phyloP scores from a whole-genome alignment of 23 red algal genomes.

The Agarophyton chilense region DNA sequence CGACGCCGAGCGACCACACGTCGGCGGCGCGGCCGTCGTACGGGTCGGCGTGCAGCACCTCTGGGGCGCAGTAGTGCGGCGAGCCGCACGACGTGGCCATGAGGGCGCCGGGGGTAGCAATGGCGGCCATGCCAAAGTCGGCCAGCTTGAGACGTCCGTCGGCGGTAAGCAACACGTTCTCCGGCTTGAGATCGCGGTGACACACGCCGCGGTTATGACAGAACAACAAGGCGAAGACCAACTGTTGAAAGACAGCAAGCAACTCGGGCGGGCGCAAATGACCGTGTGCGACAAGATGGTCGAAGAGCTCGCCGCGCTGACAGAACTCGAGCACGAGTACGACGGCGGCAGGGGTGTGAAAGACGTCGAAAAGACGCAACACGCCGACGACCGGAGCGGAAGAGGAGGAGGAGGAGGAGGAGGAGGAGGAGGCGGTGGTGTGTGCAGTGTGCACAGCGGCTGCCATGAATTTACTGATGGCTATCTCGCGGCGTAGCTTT shows the following conservation, averaged over 20 bases:
- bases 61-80: constrained; percentile 95
- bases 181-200: constrained; percentile 95
- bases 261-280: constrained; percentile 69
- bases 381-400: constrained; percentile 21
- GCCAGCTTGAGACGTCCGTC: constrained; percentile 71
- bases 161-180: constrained; percentile 78
- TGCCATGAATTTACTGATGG: constrained; percentile 85
- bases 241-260: constrained; percentile 73
- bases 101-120: constrained; percentile 62
- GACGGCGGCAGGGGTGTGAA: constrained; percentile 48
- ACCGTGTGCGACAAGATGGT: constrained; percentile 63
- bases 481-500: constrained; percentile 97
- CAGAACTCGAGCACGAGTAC: constrained; percentile 88
- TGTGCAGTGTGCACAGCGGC: background rate
- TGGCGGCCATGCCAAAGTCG: constrained; percentile 83
- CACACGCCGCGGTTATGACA: constrained; percentile 72
- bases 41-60: constrained; percentile 77
- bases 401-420: background rate
- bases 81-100: constrained; percentile 92
- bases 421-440: background rate
- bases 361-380: constrained; percentile 77
- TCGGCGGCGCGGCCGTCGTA: constrained; percentile 85
- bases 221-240: constrained; percentile 70
- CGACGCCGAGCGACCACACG: constrained; percentile 89
- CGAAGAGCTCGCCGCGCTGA: constrained; percentile 91